phyloP scores from a whole-genome alignment of 768 basidiomycete genomes.

The Polyporus arcularius region DNA sequence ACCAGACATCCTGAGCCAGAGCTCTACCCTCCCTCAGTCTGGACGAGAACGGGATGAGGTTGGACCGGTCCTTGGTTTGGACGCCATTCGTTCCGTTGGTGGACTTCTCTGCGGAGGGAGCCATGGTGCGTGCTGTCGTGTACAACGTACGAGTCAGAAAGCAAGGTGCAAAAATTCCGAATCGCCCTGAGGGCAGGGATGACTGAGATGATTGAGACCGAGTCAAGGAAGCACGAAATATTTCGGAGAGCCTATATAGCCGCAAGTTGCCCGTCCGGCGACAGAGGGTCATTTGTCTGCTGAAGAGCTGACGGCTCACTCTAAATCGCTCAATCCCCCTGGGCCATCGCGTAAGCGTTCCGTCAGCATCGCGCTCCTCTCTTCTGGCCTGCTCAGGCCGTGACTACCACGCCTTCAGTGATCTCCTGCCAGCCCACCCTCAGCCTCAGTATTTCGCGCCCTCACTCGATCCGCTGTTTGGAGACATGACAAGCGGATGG shows the following conservation, averaged over 20 bases:
- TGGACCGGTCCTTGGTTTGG: slow-evolving; percentile 22
- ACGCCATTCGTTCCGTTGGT: slow-evolving; percentile 20
- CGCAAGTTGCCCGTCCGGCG: neutral
- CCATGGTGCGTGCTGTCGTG: slow-evolving; percentile 10
- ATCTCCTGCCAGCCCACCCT: too few relatives aligned
- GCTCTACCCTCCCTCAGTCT: slow-evolving; percentile 77
- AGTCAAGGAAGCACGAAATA: neutral
- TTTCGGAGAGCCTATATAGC: neutral
- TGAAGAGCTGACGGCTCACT: neutral
- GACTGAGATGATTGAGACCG: slow-evolving; percentile 1
- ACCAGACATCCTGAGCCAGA: slow-evolving; percentile 85
- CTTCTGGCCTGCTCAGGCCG: too few relatives aligned
- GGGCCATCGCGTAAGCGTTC: slow-evolving; percentile 15
- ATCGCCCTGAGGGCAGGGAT: neutral
- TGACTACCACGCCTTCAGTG: neutral
- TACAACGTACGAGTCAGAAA: slow-evolving; percentile 18
- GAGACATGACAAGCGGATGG: too few relatives aligned
- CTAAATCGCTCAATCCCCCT: neutral
- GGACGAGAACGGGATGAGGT: slow-evolving; percentile 67
- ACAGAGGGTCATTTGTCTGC: too few relatives aligned
- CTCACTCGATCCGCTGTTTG: too few relatives aligned
- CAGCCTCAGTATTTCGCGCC: too few relatives aligned
- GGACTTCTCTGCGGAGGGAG: slow-evolving; percentile 9
- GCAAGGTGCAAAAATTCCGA: neutral
- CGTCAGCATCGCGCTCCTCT: neutral